phyloP scores from a whole-genome alignment of 1,139 yeast species.

The Kodamaea ohmeri region DNA sequence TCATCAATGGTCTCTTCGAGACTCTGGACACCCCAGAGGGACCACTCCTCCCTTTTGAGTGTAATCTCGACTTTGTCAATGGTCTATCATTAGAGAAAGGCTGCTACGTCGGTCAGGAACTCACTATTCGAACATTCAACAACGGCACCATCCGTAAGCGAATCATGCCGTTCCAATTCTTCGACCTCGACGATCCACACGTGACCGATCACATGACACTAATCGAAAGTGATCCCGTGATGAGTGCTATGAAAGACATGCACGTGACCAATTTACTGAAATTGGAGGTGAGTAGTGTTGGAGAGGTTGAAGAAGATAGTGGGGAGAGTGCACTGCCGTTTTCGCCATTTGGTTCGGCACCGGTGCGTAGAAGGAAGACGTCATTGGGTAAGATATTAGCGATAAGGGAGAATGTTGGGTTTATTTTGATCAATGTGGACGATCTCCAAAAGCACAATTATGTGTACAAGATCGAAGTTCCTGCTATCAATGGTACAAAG shows the following conservation, averaged over 20 bases:
- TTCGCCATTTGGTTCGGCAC: conserved; percentile 22
- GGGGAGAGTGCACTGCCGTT: conserved; percentile 27
- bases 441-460: conserved; percentile 29
- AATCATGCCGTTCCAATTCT: conserved; percentile 68
- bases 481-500: conserved; percentile 20
- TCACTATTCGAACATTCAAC: conserved; percentile 83
- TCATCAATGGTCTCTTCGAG: conserved; percentile 66
- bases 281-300: conserved; percentile 6
- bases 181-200: conserved; percentile 20
- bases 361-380: conserved; percentile 34
- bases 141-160: conserved; percentile 82
- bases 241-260: conserved; percentile 19
- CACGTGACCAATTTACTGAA: conserved; percentile 22
- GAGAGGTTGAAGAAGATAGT: conserved; percentile 7
- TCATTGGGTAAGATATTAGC: conserved; percentile 62
- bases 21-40: conserved; percentile 44
- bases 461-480: conserved; percentile 31
- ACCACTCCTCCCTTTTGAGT: conserved; percentile 74
- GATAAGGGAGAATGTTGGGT: conserved; percentile 59
- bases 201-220: conserved; percentile 16
- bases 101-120: conserved; percentile 94
- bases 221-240: conserved; percentile 18
- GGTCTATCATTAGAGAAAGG: conserved; percentile 89
- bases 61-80: conserved; percentile 75
- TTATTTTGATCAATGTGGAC: conserved; percentile 55